Conservation (phyloP, 1,284 basidiomycete species). For the Lignosus rhinocerotis region DNA sequence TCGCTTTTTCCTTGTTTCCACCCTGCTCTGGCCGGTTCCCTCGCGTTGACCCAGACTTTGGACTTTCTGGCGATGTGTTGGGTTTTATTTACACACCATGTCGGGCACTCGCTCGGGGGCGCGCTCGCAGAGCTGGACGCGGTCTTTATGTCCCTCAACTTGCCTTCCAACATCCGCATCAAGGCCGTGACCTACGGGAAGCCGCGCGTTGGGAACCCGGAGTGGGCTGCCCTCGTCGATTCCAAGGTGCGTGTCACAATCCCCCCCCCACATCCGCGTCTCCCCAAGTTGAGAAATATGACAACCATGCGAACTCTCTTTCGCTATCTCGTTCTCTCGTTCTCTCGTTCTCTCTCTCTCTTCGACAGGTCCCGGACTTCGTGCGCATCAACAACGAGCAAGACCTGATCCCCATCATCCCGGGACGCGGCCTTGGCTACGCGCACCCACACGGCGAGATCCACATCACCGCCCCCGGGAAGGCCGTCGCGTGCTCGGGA, state of each 20-base stretch:
- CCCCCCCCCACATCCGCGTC: background rate
- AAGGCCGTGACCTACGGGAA: conserved; percentile 42
- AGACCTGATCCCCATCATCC: conserved; percentile 43
- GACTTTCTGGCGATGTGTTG: background rate
- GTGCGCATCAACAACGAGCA: conserved; percentile 39
- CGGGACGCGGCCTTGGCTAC: conserved; percentile 42
- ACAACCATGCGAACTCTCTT: background rate
- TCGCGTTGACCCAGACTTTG: background rate
- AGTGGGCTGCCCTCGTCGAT: conserved; percentile 36
- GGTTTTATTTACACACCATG: too few relatives aligned
- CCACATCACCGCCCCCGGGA: conserved; percentile 35
- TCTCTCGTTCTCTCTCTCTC: background rate
- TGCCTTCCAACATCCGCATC: conserved; percentile 36
- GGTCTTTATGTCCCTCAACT: conserved; percentile 37
- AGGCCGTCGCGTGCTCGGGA: conserved; percentile 35
- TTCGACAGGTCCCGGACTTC: conserved; percentile 33
- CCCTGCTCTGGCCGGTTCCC: background rate
- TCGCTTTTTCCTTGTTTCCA: background rate
- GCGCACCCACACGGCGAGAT: conserved; percentile 39
- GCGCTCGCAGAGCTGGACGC: conserved; percentile 42
- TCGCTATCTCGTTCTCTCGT: too few relatives aligned
- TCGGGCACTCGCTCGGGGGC: conserved; percentile 43
- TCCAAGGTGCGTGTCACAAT: conserved; percentile 17
- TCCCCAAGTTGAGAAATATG: too few relatives aligned
- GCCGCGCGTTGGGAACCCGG: conserved; percentile 40